A percentile compares a stretch with the other conserved stretches of the same genome.
Conservation (phyloP, 2,329 filamentous ascomycete genomes). For the Curvularia sp. region DNA sequence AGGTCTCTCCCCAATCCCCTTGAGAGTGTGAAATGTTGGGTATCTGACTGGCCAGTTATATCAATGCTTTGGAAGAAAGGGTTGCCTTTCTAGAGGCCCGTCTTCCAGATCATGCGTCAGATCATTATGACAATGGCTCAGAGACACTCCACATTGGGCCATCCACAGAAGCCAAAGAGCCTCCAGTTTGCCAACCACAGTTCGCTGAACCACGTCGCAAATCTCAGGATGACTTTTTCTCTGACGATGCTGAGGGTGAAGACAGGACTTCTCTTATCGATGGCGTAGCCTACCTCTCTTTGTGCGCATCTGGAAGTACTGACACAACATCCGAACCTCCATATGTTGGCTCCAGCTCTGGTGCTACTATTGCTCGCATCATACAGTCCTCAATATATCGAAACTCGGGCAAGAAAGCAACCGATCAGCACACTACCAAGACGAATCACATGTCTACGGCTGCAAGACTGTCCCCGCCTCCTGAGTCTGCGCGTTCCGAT, state of each 20-base stretch:
- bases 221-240: constrained; percentile 16
- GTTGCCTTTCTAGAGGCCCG: constrained; percentile 39
- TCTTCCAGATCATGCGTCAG: constrained; percentile 35
- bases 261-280: constrained; percentile 35
- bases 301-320: constrained; percentile 38
- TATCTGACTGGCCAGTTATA: constrained; percentile 27
- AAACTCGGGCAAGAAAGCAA: constrained; percentile 13
- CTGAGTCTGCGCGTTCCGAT: constrained; percentile 12
- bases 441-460: neutral
- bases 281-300: constrained; percentile 39
- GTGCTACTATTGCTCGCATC: constrained; percentile 38
- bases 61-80: constrained; percentile 37
- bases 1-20: constrained; percentile 5
- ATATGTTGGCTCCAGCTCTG: constrained; percentile 40
- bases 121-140: constrained; percentile 28
- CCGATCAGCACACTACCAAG: neutral
- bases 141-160: constrained; percentile 2
- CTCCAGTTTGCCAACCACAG: neutral
- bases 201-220: constrained; percentile 6
- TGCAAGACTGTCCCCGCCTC: constrained; percentile 9
- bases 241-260: constrained; percentile 29
- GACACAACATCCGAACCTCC: constrained; percentile 33
- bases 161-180: constrained; percentile 2
- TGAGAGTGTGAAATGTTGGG: neutral
- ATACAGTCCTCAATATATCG: constrained; percentile 39